Base-by-base conservation (phyloP, 352 stramenopile species). In the Phytophthora pisi region DNA sequence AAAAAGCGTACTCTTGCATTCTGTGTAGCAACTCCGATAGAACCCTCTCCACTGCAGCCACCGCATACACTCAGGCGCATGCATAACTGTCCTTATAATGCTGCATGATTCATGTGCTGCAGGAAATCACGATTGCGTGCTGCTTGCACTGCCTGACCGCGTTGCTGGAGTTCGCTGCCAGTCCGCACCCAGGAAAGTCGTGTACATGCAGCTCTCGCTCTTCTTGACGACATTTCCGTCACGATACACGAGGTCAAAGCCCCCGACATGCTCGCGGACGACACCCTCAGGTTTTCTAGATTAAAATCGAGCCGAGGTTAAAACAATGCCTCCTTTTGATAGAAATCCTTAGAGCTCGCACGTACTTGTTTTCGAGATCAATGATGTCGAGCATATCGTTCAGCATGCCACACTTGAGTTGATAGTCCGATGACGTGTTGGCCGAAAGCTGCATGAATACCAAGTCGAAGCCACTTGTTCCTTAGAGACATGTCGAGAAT, bases 301-400 rank as follows among this genome's bases (percentile, higher is more conserved):
- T 57, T 16, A 56, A 53, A 68, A 38, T 30, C 6, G n/a, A 6
- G n/a, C n/a, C 28, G 46, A 5, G n/a, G 16, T 46, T 7, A 46
- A 46, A 20, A 20, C 18, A 50, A 51, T 51, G 16, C 10, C 23
- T 20, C 36, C 13, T 24, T 38, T 20, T 20, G 47, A 4, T 11
- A 7, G 8, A 49, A 10, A 18, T 10, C 15, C 16, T 4, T 20
- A 20, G 16, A 49, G 6, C 42, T 42, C 3, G 6, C 24, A 70
- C 77, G 30, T 70, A 95, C 75, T 79, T 86, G 66, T 79, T 91
- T 63, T 98, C 95, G 6, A 98, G 65, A 60, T 98, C 93, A 46
- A 98, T 89, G 30, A 98, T 96, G 70, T 98, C 92, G 13, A 98
- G 80, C 77, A 97, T 96, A 64, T 98, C 93, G 65, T 94, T 96